phyloP scores from a whole-genome alignment of 257 asterid species.

The Solanum lycopersicoides region DNA sequence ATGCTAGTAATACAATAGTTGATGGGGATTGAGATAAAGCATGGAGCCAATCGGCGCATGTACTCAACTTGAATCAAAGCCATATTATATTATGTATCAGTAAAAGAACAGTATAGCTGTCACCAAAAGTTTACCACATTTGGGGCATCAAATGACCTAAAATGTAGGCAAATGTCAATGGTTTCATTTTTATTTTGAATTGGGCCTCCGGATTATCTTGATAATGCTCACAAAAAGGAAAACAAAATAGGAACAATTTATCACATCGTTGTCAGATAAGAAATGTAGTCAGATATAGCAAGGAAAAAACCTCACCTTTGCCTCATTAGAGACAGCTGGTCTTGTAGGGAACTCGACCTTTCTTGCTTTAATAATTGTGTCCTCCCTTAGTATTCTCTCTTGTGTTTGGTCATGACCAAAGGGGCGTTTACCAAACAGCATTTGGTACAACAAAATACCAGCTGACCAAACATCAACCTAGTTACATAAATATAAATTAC shows the following conservation, averaged over 20 bases:
- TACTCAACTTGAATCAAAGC: not conserved
- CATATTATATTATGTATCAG: not conserved
- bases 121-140: not conserved
- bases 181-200: not conserved
- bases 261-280: not conserved
- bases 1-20: not conserved
- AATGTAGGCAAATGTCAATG: not conserved
- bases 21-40: not conserved
- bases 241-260: not conserved
- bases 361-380: slow-evolving; percentile 89
- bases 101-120: not conserved
- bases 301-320: slow-evolving; percentile 49
- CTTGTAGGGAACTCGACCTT: slow-evolving; percentile 91
- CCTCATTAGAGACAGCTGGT: slow-evolving; percentile 87
- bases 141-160: not conserved
- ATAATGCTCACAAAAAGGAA: not conserved
- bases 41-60: not conserved
- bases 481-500: not conserved
- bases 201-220: not conserved
- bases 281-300: not conserved
- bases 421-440: slow-evolving; percentile 92
- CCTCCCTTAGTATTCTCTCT: slow-evolving; percentile 94
- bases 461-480: slow-evolving; percentile 99
- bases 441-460: slow-evolving; percentile 87
- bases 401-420: slow-evolving; percentile 97